Percentiles rank a stretch among this genome's conserved stretches.
Conservation (phyloP, 768 basidiomycete genomes). For the Scleroderma bovista region DNA sequence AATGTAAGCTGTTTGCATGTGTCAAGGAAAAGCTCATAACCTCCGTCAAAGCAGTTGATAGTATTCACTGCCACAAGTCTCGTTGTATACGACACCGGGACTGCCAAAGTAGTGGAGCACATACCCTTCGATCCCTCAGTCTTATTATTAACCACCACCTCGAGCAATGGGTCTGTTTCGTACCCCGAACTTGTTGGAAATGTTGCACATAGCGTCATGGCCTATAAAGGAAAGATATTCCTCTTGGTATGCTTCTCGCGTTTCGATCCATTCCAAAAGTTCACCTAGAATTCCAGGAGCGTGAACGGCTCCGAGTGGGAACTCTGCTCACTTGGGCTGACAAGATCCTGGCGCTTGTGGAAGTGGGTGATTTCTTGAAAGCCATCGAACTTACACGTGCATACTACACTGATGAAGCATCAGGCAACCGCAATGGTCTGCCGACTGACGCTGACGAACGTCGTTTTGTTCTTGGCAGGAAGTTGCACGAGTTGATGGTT, state of each 20-base stretch:
- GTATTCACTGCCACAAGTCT: constrained; percentile 52
- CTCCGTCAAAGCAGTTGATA: constrained; percentile 55
- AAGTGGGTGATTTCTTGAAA: constrained; percentile 80
- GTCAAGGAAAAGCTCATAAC: background rate
- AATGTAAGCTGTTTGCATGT: constrained; percentile 55
- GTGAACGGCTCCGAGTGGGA: constrained; percentile 68
- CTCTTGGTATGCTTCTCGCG: constrained; percentile 56
- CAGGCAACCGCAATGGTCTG: constrained; percentile 84
- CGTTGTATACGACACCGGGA: constrained; percentile 63
- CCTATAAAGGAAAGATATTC: constrained; percentile 90
- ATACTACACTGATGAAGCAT: constrained; percentile 75
- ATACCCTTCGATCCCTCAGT: constrained; percentile 51
- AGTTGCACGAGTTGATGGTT: constrained; percentile 75
- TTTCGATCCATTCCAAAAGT: background rate
- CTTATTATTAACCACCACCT: constrained; percentile 27
- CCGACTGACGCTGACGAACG: constrained; percentile 61
- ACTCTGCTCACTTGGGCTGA: constrained; percentile 95
- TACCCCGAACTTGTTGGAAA: constrained; percentile 47
- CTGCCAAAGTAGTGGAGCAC: constrained; percentile 55
- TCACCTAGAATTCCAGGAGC: constrained; percentile 40
- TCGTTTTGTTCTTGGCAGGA: constrained; percentile 61
- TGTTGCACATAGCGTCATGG: constrained; percentile 64
- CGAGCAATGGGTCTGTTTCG: constrained; percentile 27
- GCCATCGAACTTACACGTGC: constrained; percentile 83
- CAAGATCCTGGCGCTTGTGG: constrained; percentile 75